Conservation (phyloP, 495 filamentous ascomycete genomes). For the Astrocystis sublimbata region DNA sequence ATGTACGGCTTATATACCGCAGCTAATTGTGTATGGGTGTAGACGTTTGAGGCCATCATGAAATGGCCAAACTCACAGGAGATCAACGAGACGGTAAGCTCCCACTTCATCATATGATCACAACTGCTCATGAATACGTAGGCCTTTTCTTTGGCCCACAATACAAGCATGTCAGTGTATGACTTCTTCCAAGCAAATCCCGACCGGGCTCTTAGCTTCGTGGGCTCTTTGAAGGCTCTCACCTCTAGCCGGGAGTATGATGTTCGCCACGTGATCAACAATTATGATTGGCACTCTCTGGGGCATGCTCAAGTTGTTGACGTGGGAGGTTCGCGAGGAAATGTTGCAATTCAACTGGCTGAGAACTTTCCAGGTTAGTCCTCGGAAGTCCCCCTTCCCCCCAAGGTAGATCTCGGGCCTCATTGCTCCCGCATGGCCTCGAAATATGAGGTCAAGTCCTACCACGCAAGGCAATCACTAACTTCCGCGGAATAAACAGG, state of each 20-base stretch:
- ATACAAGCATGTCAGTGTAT: neutral
- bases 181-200: neutral
- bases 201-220: conserved; percentile 10
- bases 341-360: conserved; percentile 11
- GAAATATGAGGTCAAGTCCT: neutral
- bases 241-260: neutral
- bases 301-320: conserved; percentile 30
- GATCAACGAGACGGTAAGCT: conserved; percentile 32
- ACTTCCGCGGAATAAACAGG: too few species aligned
- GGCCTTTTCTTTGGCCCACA: conserved; percentile 31
- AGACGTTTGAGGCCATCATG: conserved; percentile 28
- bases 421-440: neutral
- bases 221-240: conserved; percentile 6
- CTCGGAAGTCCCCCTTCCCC: too few species aligned
- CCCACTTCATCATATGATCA: neutral
- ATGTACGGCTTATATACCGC: neutral
- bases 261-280: conserved; percentile 10
- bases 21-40: neutral
- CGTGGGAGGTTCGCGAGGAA: conserved; percentile 23
- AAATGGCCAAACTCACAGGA: conserved; percentile 29
- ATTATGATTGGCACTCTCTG: conserved; percentile 25
- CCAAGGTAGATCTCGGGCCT: neutral
- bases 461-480: neutral
- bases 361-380: too few species aligned
- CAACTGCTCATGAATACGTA: neutral